A percentile compares a stretch with the other conserved stretches of the same genome.
phyloP scores from a whole-genome alignment of 345 rosid species.

The Cardamine resedifolia region DNA sequence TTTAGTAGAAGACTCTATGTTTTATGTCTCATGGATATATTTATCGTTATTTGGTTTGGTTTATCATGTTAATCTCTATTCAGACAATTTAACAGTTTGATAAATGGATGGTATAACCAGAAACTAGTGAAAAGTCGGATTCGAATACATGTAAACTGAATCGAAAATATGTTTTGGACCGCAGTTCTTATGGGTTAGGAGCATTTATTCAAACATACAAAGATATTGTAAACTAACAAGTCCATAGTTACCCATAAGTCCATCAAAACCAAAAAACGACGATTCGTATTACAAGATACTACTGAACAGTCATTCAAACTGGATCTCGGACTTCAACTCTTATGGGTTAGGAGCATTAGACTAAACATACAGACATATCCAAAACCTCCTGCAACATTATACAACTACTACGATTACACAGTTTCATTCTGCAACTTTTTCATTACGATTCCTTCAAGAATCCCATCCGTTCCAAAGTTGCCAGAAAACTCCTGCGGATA shows the following conservation, averaged over 20 bases:
- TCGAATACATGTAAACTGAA: background rate
- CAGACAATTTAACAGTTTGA: background rate
- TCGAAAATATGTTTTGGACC: background rate
- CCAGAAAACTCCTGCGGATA: conserved; percentile 47
- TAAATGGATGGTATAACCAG: background rate
- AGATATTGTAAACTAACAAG: background rate
- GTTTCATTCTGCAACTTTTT: conserved; percentile 30
- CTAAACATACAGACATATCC: too few species aligned
- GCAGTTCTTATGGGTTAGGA: background rate
- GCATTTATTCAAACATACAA: background rate
- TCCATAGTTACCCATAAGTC: too few species aligned
- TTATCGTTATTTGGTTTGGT: background rate
- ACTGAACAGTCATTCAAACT: too few species aligned
- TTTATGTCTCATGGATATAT: conserved; percentile 13
- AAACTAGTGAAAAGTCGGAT: background rate
- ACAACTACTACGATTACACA: background rate
- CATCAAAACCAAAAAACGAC: too few species aligned
- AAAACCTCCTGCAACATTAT: too few species aligned
- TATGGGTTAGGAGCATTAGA: too few species aligned
- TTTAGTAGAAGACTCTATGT: background rate
- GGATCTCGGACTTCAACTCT: too few species aligned
- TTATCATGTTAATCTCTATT: background rate
- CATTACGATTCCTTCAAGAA: conserved; percentile 58
- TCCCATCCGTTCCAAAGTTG: conserved; percentile 52
- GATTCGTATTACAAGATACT: too few species aligned